Conservation (phyloP, 2,329 filamentous ascomycete genomes). For the Thielaviopsis punctulata region DNA sequence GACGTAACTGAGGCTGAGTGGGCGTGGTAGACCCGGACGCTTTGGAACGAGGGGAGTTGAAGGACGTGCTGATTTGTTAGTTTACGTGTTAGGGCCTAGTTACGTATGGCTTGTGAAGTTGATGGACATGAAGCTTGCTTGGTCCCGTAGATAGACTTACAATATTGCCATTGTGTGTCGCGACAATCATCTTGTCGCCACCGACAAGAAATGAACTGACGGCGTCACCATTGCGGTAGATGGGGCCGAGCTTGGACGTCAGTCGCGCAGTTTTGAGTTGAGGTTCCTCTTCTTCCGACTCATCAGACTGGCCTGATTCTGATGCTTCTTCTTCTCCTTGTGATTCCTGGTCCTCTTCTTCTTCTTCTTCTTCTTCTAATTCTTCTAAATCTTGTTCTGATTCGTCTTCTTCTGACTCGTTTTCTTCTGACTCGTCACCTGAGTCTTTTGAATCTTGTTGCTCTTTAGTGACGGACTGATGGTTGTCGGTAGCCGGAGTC, state of each 20-base stretch:
- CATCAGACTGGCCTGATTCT: slow-evolving; percentile 37
- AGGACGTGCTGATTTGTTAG: slow-evolving; percentile 53
- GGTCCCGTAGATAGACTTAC: slow-evolving; percentile 31
- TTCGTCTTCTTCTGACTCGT: slow-evolving; percentile 12
- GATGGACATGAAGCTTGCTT: too few relatives aligned
- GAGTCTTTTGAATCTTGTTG: too few relatives aligned
- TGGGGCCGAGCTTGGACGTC: slow-evolving; percentile 58
- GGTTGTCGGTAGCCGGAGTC: not conserved
- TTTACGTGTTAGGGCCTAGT: too few relatives aligned
- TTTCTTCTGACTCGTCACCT: too few relatives aligned
- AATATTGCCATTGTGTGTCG: slow-evolving; percentile 92
- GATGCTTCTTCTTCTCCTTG: slow-evolving; percentile 25
- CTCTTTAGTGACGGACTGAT: slow-evolving; percentile 5
- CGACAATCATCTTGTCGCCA: slow-evolving; percentile 94
- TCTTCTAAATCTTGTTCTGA: slow-evolving; percentile 16
- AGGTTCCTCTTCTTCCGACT: slow-evolving; percentile 77
- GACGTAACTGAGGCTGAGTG: slow-evolving; percentile 83
- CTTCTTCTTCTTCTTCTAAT: slow-evolving; percentile 17
- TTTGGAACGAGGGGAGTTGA: slow-evolving; percentile 63
- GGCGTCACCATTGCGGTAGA: slow-evolving; percentile 90
- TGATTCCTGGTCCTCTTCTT: slow-evolving; percentile 23
- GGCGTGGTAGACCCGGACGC: slow-evolving; percentile 74
- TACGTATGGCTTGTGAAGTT: too few relatives aligned
- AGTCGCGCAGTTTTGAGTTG: slow-evolving; percentile 82
- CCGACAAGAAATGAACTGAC: slow-evolving; percentile 81